Conservation (phyloP, 163 green algal genomes). For the Prototheca wickerhamii region DNA sequence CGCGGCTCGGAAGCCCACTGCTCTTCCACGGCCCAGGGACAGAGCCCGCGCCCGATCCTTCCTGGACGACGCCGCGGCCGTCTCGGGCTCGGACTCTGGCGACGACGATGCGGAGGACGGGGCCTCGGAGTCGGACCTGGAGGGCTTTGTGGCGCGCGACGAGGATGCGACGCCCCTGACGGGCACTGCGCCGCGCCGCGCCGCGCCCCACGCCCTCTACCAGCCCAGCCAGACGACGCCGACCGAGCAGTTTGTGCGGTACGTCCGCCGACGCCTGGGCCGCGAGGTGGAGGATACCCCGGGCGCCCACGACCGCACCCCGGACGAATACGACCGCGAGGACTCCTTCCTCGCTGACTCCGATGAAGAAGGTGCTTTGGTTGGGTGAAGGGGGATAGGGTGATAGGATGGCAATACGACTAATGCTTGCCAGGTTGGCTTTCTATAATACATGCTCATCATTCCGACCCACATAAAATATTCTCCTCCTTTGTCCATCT, state of each 20-base stretch:
- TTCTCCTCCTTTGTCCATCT: too few relatives aligned
- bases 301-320: not conserved
- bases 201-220: not conserved
- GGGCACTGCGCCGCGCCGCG: not conserved
- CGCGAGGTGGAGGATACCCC: not conserved
- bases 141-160: not conserved
- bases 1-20: not conserved
- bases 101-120: not conserved
- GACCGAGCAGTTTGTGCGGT: not conserved
- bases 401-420: not conserved
- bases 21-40: not conserved
- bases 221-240: not conserved
- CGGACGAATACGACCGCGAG: constrained; percentile 5
- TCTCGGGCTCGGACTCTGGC: not conserved
- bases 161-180: too few relatives aligned
- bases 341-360: constrained; percentile 7
- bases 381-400: not conserved
- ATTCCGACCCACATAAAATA: too few relatives aligned
- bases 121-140: not conserved
- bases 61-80: not conserved
- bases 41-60: not conserved
- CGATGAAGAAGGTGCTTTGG: not conserved
- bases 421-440: not conserved
- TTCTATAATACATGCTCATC: too few relatives aligned
- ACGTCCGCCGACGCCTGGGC: not conserved